A percentile compares a stretch with the other conserved stretches of the same genome.
phyloP scores from a whole-genome alignment of 768 basidiomycete species.

The Suillus ampliporus region DNA sequence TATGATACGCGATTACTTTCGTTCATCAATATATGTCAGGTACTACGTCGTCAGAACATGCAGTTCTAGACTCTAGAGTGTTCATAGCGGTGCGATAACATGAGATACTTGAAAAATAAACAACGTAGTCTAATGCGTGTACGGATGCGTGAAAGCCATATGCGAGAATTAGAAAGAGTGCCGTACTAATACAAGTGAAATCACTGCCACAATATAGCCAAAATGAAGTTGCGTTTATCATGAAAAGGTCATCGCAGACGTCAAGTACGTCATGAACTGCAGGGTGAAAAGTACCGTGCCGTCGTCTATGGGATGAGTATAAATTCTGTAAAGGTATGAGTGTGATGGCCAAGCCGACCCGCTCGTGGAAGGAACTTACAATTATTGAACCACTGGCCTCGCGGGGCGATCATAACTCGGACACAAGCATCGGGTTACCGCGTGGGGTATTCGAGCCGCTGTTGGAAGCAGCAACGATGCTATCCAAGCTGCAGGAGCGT shows the following conservation, averaged over 20 bases:
- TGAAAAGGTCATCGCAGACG: background rate
- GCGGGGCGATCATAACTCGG: slow-evolving; percentile 17
- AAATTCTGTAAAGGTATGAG: slow-evolving; percentile 5
- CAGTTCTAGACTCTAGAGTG: background rate
- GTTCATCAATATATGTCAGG: background rate
- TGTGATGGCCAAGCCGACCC: background rate
- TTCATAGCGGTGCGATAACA: background rate
- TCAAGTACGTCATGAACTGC: slow-evolving; percentile 1
- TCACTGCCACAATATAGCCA: background rate
- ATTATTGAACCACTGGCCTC: slow-evolving; percentile 16
- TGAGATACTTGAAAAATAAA: slow-evolving; percentile 3
- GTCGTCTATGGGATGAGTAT: background rate
- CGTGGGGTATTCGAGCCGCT: slow-evolving; percentile 36
- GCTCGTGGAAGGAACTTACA: slow-evolving; percentile 1
- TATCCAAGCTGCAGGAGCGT: slow-evolving; percentile 38
- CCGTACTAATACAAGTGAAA: slow-evolving; percentile 3
- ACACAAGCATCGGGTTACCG: slow-evolving; percentile 22
- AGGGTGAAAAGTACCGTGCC: background rate
- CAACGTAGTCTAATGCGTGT: background rate
- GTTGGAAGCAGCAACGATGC: slow-evolving; percentile 28
- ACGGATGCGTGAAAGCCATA: background rate
- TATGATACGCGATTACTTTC: no score
- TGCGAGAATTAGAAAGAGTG: slow-evolving; percentile 2
- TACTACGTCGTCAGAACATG: background rate
- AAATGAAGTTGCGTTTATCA: slow-evolving; percentile 1